Evolutionary conservation across 2,329 filamentous ascomycete species (phyloP), one percentile per base, ranked within the genome.

Genomic region (Lizonia empirigonia): DNA sequence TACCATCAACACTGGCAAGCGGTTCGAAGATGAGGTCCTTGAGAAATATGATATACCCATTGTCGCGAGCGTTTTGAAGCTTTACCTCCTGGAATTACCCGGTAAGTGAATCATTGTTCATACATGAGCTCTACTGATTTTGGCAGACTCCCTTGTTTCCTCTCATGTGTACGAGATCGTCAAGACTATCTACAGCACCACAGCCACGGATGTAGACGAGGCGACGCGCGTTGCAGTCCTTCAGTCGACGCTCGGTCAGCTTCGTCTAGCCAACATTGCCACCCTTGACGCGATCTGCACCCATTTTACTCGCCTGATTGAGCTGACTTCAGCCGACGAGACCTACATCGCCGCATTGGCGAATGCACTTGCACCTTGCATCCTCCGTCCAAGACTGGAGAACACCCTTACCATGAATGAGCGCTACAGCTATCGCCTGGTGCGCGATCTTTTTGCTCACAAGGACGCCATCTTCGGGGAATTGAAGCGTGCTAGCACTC

Each of bases 101-200:
- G 90, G 90, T 95, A 80, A 68, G 88, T 35, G 41, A 19, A 9
- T 33, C 48, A 36, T 41, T 13, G 23, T 34, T 16, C 8, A 13
- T 7, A 22, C 5, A 9, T 22, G 26, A 15, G 41, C 59, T 40
- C 56, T 19, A 44, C 65, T 72, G 50, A 72, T 22, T 12, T 9
- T 36, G 26, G 18, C 36, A 94, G 94, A 99, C 75, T 97, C 94
- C n/a, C 82, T 99, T 56, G 93, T 99, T 55, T 97, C 94, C 49
- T 96, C 91, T 32, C 93, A 97, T 72, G 91, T 99, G 51, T 99
- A 99, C 74, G 95, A 99, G 77, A 97, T 99, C 69, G 87, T 99
- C 71, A 92, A 96, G 77, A 97, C 91, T 2, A 95, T 99, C 59
- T 99, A 99, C 78, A 91, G 89, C 12, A 87, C 91, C 10, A 83